Evolutionary conservation across 768 basidiomycete species (phyloP), one percentile per base, ranked within the genome.

Genomic region (Boletellus ananas): DNA sequence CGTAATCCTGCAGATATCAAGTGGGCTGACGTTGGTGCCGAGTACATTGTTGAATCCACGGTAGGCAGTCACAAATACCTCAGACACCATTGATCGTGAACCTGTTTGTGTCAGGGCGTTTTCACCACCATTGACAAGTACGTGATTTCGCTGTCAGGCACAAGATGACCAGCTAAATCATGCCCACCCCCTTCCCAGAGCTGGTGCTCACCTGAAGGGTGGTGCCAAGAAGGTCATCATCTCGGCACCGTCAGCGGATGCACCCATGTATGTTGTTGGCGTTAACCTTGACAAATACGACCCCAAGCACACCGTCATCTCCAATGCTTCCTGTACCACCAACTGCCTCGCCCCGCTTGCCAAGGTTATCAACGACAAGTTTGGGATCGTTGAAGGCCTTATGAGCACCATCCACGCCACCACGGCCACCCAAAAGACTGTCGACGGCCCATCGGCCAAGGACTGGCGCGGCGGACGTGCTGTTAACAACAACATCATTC

Each of bases 171-270:
- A 14, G 7, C 43, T 44, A 34, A 36, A 20, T 47, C 14, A 39
- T 50, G 17, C 47, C 7, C 51, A 18, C 20, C 45, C 43, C n/a
- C 4, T 29, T 3, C 29, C 3, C 11, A 89, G 85, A 78, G 95
- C 95, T 48, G 78, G 79, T 42, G 85, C 83, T 59, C 95, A 99
- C 77, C 77, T 99, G 74, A 93, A 94, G 75, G 95, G 95, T 62
- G 95, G 95, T 70, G 95, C 95, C 67, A 97, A 98, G 85, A 99
- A 97, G 80, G 95, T 99, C 69, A 79, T 99, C 76, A 98, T 99
- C 81, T 95, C 94, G 58, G 95, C 95, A 41, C 95, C 95, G 59
- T 98, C 95, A n/a, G 81, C 91, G 29, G 91, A 94, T 68, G 92
- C 93, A 6, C 92, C 92, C 60, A 94, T 94, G 92, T 94, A 83